phyloP scores from a whole-genome alignment of 2,329 filamentous ascomycete species.

The Geosmithia flava region DNA sequence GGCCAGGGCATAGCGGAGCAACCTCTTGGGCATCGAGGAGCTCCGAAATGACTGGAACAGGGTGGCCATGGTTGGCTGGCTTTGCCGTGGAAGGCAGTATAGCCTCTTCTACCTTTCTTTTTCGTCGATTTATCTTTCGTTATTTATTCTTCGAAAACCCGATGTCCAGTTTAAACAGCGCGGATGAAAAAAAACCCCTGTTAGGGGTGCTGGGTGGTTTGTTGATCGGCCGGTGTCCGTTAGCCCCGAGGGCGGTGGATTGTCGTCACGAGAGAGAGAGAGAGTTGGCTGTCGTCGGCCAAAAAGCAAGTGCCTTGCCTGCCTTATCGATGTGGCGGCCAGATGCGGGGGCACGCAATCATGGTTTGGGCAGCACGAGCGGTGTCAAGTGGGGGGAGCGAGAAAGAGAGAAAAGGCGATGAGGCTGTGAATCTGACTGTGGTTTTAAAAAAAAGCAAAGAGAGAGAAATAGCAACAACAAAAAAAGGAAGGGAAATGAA shows the following conservation, averaged over 20 bases:
- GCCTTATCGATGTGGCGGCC: conserved; percentile 20
- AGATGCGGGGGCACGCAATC: conserved; percentile 19
- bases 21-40: conserved; percentile 75
- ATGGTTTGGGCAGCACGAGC: conserved; percentile 11
- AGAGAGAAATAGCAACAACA: neutral
- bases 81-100: neutral
- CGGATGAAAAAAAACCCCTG: neutral
- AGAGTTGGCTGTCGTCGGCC: neutral
- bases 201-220: neutral
- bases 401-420: neutral
- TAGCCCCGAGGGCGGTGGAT: too few species aligned
- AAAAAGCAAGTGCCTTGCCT: neutral
- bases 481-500: too few species aligned
- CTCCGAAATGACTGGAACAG: conserved; percentile 53
- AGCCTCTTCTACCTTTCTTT: neutral
- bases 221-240: neutral
- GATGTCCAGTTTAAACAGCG: too few species aligned
- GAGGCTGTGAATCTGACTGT: too few species aligned
- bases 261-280: neutral
- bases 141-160: too few species aligned
- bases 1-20: conserved; percentile 76
- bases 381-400: neutral
- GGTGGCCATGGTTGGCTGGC: conserved; percentile 45
- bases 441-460: neutral
- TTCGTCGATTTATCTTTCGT: neutral